phyloP scores from a whole-genome alignment of 1,284 basidiomycete species.

The Malassezia pachydermatis region DNA sequence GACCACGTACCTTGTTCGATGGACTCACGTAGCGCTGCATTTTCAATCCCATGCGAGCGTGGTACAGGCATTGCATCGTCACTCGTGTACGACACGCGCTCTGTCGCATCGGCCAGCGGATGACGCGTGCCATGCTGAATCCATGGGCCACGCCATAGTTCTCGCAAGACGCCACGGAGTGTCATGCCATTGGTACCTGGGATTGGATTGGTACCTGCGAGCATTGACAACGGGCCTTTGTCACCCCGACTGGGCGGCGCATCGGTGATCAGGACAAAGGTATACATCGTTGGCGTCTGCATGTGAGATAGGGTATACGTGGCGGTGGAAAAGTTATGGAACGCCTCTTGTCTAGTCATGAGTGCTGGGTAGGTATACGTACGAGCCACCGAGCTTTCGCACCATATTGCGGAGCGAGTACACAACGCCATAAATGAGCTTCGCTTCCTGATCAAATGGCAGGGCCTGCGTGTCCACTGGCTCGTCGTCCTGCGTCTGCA shows the following conservation, averaged over 20 bases:
- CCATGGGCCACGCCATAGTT: constrained; percentile 84
- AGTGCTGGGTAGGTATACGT: too few relatives aligned
- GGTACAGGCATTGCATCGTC: constrained; percentile 14
- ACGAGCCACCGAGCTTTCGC: constrained; percentile 61
- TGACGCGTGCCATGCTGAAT: constrained; percentile 85
- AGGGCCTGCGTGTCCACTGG: constrained; percentile 11
- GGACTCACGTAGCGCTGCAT: constrained; percentile 28
- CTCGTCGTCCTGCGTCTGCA: background rate
- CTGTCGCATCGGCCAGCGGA: constrained; percentile 58
- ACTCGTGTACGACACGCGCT: constrained; percentile 21
- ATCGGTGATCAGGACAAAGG: constrained; percentile 87
- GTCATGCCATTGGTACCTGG: constrained; percentile 43
- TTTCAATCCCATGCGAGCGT: constrained; percentile 28
- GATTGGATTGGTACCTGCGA: constrained; percentile 24
- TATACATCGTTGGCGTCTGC: constrained; percentile 84
- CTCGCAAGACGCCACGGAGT: constrained; percentile 69
- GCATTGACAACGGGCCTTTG: constrained; percentile 7
- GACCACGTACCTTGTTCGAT: constrained; percentile 25
- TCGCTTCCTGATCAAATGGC: constrained; percentile 92
- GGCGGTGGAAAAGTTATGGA: constrained; percentile 80
- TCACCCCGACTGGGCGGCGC: constrained; percentile 54
- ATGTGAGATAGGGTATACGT: constrained; percentile 86
- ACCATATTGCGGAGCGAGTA: constrained; percentile 86
- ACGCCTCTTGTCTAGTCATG: constrained; percentile 68
- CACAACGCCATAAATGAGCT: constrained; percentile 91